Evolutionary conservation across 352 stramenopile species (phyloP).

Genomic region (Albugo laibachii): DNA sequence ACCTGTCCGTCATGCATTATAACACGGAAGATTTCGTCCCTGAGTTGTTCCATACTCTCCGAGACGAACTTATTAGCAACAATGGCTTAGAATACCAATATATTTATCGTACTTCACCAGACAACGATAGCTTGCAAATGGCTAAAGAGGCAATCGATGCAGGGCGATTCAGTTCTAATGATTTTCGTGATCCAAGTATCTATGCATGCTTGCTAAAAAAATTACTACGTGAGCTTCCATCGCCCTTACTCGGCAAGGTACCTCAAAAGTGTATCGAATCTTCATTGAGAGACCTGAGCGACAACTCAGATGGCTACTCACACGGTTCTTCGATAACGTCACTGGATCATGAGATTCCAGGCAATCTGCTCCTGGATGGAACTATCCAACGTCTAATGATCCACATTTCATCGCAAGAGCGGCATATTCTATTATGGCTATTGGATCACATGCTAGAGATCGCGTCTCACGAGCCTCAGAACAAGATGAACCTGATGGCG

Average conservation of each 20-base stretch:
- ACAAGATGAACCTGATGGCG: constrained; percentile 30
- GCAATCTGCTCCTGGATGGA: constrained; percentile 2
- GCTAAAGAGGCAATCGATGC: constrained; percentile 25
- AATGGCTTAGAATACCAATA: constrained; percentile 24
- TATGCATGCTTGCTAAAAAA: constrained; percentile 38
- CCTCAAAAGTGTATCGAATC: constrained; percentile 6
- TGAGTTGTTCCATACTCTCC: constrained; percentile 25
- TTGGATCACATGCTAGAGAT: constrained; percentile 46
- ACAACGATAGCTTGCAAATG: constrained; percentile 18
- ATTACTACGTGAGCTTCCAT: constrained; percentile 37
- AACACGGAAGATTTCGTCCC: constrained; percentile 19
- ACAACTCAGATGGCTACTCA: constrained; percentile 2
- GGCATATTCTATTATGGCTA: constrained; percentile 33
- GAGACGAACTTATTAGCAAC: constrained; percentile 23
- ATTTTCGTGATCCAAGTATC: constrained; percentile 21
- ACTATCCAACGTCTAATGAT: background rate
- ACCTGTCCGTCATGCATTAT: constrained; percentile 20
- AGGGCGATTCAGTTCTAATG: constrained; percentile 17
- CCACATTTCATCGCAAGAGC: constrained; percentile 13
- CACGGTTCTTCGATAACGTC: background rate
- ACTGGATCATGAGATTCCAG: constrained; percentile 1
- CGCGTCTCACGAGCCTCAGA: constrained; percentile 10
- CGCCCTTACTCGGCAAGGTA: constrained; percentile 15
- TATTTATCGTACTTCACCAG: constrained; percentile 32
- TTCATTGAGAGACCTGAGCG: background rate